Evolutionary conservation across 2,329 filamentous ascomycete genomes (phyloP).

Genomic region (Fusarium musae): DNA sequence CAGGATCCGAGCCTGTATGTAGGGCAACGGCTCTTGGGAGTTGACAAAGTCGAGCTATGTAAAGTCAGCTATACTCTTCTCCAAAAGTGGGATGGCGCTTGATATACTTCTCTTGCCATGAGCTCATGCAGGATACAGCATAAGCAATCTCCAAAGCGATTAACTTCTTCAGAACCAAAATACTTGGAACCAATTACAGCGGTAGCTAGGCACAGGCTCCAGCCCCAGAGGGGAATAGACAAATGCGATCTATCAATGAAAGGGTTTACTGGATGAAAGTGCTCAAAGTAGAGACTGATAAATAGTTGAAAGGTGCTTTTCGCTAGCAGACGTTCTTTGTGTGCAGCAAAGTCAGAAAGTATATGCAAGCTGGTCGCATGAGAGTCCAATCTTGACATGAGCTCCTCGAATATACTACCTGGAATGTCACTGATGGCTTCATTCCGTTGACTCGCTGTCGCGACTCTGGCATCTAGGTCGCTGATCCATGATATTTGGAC

Average conservation of each 20-base stretch:
- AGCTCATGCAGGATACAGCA: not conserved
- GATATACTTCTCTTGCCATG: not conserved
- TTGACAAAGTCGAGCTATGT: not conserved
- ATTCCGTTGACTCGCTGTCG: fast-evolving
- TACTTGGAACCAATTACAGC: not conserved
- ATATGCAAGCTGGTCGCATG: not conserved
- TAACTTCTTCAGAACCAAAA: not conserved
- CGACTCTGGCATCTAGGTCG: not conserved
- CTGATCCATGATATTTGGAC: not conserved
- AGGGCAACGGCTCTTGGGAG: not conserved
- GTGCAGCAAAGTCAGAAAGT: not conserved
- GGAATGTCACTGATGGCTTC: fast-evolving
- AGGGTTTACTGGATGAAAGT: not conserved
- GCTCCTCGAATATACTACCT: not conserved
- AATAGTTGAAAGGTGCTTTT: not conserved
- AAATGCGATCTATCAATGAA: not conserved
- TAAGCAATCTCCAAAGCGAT: not conserved
- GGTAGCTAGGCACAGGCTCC: not conserved
- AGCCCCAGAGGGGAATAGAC: not conserved
- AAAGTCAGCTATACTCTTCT: not conserved
- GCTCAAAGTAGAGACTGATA: not conserved
- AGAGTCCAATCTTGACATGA: not conserved
- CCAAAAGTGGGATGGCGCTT: fast-evolving
- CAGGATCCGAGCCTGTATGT: not conserved
- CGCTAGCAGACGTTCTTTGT: not conserved